Conservation (phyloP, 371 early-diverging fungal species). For the Batkoa obscura region DNA sequence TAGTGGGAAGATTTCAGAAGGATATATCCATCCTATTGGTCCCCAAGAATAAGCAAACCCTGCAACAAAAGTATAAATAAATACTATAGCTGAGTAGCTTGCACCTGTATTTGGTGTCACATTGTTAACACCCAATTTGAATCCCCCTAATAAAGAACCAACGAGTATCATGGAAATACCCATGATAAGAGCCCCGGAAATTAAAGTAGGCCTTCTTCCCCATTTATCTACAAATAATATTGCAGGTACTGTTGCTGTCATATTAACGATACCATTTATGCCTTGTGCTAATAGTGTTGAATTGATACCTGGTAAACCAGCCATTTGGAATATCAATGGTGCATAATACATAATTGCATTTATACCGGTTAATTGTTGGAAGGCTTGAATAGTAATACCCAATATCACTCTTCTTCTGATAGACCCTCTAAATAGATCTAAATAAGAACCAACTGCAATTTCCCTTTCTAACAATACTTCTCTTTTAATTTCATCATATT, state of each 20-base stretch:
- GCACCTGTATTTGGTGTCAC: slow-evolving; percentile 16
- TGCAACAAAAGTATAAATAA: slow-evolving; percentile 49
- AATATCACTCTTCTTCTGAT: slow-evolving; percentile 36
- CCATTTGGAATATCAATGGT: slow-evolving; percentile 39
- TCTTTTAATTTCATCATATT: slow-evolving; percentile 48
- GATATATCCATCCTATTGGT: slow-evolving; percentile 82
- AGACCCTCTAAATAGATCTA: slow-evolving; percentile 42
- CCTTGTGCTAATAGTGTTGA: slow-evolving; percentile 40
- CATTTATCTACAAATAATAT: slow-evolving; percentile 52
- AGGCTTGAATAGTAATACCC: slow-evolving; percentile 41
- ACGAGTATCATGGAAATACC: slow-evolving; percentile 21
- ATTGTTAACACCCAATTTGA: slow-evolving; percentile 2
- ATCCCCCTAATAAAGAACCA: slow-evolving; percentile 22
- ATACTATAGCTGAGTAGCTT: slow-evolving; percentile 35
- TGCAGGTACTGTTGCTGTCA: slow-evolving; percentile 46
- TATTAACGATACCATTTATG: slow-evolving; percentile 45
- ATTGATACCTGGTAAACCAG: slow-evolving; percentile 27
- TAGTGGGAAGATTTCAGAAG: slow-evolving; percentile 67
- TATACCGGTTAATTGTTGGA: slow-evolving; percentile 54
- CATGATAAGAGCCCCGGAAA: slow-evolving; percentile 30
- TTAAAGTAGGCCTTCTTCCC: slow-evolving; percentile 34
- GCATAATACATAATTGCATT: slow-evolving; percentile 56
- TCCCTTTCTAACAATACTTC: slow-evolving; percentile 39
- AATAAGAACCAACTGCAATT: slow-evolving; percentile 41
- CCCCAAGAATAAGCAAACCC: slow-evolving; percentile 78